Evolutionary conservation across 805 yeast genomes (phyloP).

Genomic region (Ascoidea asiatica): DNA sequence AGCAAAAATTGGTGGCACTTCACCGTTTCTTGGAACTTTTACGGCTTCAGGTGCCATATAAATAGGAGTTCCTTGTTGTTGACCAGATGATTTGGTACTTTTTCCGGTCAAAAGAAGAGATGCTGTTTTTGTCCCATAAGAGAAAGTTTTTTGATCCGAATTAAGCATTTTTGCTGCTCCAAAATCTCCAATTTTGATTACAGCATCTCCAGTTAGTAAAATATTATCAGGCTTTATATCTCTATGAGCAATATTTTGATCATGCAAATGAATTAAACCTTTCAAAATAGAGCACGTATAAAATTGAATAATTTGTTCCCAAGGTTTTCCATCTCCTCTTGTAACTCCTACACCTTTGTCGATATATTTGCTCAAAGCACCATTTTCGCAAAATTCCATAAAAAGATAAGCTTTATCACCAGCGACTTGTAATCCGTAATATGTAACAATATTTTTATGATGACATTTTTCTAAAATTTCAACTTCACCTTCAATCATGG

Average conservation of each 20-base stretch:
- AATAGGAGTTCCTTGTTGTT: slow-evolving; percentile 9
- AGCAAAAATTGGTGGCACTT: not conserved
- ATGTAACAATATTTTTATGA: slow-evolving; percentile 94
- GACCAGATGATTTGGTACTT: slow-evolving; percentile 6
- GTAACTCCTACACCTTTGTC: slow-evolving; percentile 16
- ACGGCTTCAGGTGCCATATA: not conserved
- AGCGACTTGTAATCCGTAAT: slow-evolving; percentile 95
- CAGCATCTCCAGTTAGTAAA: slow-evolving; percentile 79
- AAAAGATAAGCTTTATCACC: slow-evolving; percentile 89
- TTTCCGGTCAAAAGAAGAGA: not conserved
- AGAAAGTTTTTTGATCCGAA: not conserved
- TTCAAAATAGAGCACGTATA: slow-evolving; percentile 88
- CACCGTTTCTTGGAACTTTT: not conserved
- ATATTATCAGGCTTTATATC: slow-evolving; percentile 95
- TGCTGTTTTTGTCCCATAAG: not conserved
- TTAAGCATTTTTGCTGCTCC: slow-evolving; percentile 80
- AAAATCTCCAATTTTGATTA: slow-evolving; percentile 88
- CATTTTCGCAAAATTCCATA: slow-evolving; percentile 97
- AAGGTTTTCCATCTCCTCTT: slow-evolving; percentile 87
- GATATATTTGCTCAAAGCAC: slow-evolving; percentile 57
- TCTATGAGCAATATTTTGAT: slow-evolving; percentile 89
- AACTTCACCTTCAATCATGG: slow-evolving; percentile 92
- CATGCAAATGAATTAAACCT: slow-evolving; percentile 89
- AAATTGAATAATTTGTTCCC: slow-evolving; percentile 82
- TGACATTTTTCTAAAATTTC: slow-evolving; percentile 86